Evolutionary conservation across 148 eudicot genomes (phyloP).

Genomic region (Chenopodium berlandieri): DNA sequence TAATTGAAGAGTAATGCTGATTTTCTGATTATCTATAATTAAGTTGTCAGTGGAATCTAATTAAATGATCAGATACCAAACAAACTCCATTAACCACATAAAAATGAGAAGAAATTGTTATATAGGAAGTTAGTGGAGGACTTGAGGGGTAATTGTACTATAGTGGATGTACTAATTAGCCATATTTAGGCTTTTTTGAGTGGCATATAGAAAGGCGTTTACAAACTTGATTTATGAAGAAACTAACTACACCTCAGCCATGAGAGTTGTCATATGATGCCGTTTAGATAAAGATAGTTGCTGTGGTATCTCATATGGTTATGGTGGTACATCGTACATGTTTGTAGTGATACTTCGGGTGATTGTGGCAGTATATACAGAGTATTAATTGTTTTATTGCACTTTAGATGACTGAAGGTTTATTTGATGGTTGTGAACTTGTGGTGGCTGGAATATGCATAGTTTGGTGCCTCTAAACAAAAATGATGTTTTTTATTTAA

Average conservation of each 20-base stretch:
- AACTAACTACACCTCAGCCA: neutral
- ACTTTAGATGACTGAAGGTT: neutral
- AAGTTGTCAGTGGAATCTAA: slow-evolving; percentile 22
- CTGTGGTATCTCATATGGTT: neutral
- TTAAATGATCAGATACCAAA: slow-evolving; percentile 21
- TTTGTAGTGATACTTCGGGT: neutral
- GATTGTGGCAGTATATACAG: neutral
- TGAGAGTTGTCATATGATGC: neutral
- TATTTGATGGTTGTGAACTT: neutral
- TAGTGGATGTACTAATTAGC: slow-evolving; percentile 13
- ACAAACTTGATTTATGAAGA: neutral
- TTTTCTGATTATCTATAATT: slow-evolving; percentile 4
- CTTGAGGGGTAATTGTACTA: neutral
- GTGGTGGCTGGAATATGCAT: neutral
- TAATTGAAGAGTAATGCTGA: neutral
- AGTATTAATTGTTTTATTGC: neutral
- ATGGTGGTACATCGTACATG: neutral
- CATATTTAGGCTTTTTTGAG: neutral
- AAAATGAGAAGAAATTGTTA: slow-evolving; percentile 1
- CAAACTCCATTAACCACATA: slow-evolving; percentile 25
- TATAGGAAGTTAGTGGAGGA: slow-evolving; percentile 8
- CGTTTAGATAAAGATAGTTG: neutral
- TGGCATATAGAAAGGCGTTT: neutral
- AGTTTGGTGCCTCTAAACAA: neutral
- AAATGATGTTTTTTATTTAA: too few relatives aligned